Conservation (phyloP, 495 filamentous ascomycete species). For the Elasticomyces elasticus region DNA sequence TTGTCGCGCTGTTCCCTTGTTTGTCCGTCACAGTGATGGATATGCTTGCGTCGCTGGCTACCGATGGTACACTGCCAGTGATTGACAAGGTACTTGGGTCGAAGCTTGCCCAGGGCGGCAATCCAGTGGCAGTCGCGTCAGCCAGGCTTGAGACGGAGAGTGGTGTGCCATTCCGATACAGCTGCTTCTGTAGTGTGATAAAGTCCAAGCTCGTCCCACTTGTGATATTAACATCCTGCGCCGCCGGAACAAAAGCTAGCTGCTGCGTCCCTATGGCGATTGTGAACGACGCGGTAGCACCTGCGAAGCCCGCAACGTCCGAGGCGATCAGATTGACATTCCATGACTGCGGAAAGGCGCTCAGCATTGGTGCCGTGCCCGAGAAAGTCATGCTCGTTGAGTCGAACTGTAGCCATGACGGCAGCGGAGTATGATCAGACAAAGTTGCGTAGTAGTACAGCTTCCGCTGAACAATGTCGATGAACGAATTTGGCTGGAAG, state of each 20-base stretch:
- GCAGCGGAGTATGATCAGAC: constrained; percentile 66
- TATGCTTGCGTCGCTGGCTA: constrained; percentile 50
- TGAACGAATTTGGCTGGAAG: constrained; percentile 26
- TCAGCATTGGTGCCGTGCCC: constrained; percentile 58
- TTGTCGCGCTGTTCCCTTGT: constrained; percentile 52
- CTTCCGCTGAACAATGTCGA: constrained; percentile 17
- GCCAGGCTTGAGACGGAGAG: constrained; percentile 39
- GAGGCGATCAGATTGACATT: constrained; percentile 67
- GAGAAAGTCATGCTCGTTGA: constrained; percentile 51
- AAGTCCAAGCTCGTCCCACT: constrained; percentile 46
- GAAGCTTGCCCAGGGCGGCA: constrained; percentile 62
- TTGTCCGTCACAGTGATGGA: constrained; percentile 55
- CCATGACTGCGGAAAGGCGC: constrained; percentile 54
- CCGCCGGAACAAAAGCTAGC: constrained; percentile 49
- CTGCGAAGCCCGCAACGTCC: constrained; percentile 68
- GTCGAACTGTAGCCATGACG: constrained; percentile 80
- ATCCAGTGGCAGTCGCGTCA: constrained; percentile 38
- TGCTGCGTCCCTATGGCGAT: constrained; percentile 61
- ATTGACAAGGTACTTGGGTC: constrained; percentile 53
- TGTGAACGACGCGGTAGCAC: constrained; percentile 53
- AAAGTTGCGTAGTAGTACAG: constrained; percentile 65
- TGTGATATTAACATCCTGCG: constrained; percentile 50
- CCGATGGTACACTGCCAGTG: constrained; percentile 51
- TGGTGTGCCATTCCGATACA: constrained; percentile 54
- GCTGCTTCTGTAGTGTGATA: constrained; percentile 39